These are phyloP conservation scores for Ensete ventricosum DNA, from an alignment of 176 grass and related monocot species.

Conservation along the genomic window DNA sequence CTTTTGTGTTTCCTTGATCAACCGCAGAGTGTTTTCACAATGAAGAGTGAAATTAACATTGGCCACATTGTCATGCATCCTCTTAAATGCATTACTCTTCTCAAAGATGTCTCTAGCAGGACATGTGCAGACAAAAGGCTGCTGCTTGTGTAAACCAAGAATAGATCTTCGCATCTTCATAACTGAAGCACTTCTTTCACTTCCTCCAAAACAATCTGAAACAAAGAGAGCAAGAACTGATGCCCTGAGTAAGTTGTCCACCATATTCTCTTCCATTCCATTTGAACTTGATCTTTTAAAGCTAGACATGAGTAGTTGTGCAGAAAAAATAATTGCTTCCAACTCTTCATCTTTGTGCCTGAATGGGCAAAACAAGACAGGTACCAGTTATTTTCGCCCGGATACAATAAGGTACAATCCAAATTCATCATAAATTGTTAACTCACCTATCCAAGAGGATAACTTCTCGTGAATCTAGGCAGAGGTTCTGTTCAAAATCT, in stretches of 20 bases:
- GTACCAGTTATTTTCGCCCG: slow-evolving; percentile 23
- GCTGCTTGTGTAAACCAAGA: slow-evolving; percentile 68
- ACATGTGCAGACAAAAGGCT: slow-evolving; percentile 96
- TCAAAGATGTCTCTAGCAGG: slow-evolving; percentile 29
- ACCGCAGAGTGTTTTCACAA: slow-evolving; percentile 61
- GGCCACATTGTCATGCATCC: slow-evolving; percentile 21
- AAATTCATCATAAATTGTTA: not conserved
- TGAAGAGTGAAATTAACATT: slow-evolving; percentile 41
- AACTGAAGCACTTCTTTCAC: slow-evolving; percentile 70
- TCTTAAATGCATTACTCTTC: slow-evolving; percentile 29
- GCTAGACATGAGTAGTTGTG: slow-evolving; percentile 66
- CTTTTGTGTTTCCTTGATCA: slow-evolving; percentile 81
- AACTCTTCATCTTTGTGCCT: slow-evolving; percentile 95
- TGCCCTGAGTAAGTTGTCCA: slow-evolving; percentile 54
- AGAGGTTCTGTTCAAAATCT: slow-evolving; percentile 58
- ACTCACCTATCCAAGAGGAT: slow-evolving; percentile 95
- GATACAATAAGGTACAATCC: not conserved
- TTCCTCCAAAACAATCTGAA: slow-evolving; percentile 96
- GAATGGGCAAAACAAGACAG: slow-evolving; percentile 20
- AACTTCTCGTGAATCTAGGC: slow-evolving; percentile 71
- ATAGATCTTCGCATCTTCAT: slow-evolving; percentile 56
- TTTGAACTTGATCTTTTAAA: slow-evolving; percentile 45
- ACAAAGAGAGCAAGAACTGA: slow-evolving; percentile 93
- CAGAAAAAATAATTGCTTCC: slow-evolving; percentile 78
- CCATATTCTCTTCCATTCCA: slow-evolving; percentile 44